A percentile compares a stretch with the other conserved stretches of the same genome.
Evolutionary conservation across 495 filamentous ascomycete species (phyloP).

Genomic region (Lasiosphaeriaceae sp.): DNA sequence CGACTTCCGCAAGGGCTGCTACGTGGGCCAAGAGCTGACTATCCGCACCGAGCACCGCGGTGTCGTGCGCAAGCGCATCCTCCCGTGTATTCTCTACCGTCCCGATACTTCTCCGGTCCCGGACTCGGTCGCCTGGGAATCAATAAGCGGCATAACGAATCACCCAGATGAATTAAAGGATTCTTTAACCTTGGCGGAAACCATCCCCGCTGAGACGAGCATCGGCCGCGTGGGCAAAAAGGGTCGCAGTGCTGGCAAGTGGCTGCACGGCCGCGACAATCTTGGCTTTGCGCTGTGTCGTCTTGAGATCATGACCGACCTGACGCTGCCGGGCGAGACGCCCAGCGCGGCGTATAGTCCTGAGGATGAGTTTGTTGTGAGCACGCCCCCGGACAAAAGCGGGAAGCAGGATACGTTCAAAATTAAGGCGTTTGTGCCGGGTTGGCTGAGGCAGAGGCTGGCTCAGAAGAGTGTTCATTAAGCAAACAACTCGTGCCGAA

Average conservation of each 20-base stretch:
- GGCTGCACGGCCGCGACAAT: slow-evolving; percentile 71
- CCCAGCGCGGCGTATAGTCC: slow-evolving; percentile 37
- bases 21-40: slow-evolving; percentile 93
- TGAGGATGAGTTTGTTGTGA: slow-evolving; percentile 42
- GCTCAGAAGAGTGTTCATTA: neutral
- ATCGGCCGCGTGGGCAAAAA: slow-evolving; percentile 42
- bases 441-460: slow-evolving; percentile 57
- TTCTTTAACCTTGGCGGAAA: neutral
- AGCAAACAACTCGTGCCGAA: too few relatives aligned
- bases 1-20: slow-evolving; percentile 94
- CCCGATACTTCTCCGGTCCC: too few relatives aligned
- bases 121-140: too few relatives aligned
- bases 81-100: slow-evolving; percentile 75
- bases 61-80: slow-evolving; percentile 84
- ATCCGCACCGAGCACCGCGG: slow-evolving; percentile 92
- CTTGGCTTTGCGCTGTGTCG: slow-evolving; percentile 85
- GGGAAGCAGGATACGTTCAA: slow-evolving; percentile 42
- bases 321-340: slow-evolving; percentile 60
- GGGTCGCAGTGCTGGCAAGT: slow-evolving; percentile 72
- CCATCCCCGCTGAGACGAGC: slow-evolving; percentile 33
- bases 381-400: slow-evolving; percentile 17
- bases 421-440: slow-evolving; percentile 83
- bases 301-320: slow-evolving; percentile 82
- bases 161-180: too few relatives aligned
- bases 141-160: too few relatives aligned